A percentile compares a stretch with the other conserved stretches of the same genome.
These are phyloP conservation scores for Candida qinlingensis DNA, from an alignment of 805 yeast genomes.

Conservation along the genomic window DNA sequence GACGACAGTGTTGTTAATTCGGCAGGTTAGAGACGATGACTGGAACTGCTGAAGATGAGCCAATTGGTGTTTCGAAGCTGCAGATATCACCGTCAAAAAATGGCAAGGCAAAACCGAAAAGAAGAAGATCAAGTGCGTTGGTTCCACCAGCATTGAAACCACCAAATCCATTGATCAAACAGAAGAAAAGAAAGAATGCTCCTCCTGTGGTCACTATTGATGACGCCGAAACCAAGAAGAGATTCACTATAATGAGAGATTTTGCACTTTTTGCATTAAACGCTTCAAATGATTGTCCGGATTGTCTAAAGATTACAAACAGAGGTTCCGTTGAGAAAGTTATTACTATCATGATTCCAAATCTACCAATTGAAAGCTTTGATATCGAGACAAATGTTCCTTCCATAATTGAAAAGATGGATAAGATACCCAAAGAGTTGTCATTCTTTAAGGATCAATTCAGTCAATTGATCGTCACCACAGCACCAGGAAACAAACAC, in stretches of 20 bases:
- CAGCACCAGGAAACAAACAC: slow-evolving; percentile 63
- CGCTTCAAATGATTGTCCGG: slow-evolving; percentile 31
- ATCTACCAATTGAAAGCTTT: slow-evolving; percentile 7
- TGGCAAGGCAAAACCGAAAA: slow-evolving; percentile 6
- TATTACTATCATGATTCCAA: slow-evolving; percentile 60
- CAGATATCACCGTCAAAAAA: not conserved
- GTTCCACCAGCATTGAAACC: slow-evolving; percentile 9
- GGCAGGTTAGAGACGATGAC: not conserved
- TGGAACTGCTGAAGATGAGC: slow-evolving; percentile 1
- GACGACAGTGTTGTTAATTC: not conserved
- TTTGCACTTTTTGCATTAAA: slow-evolving; percentile 27
- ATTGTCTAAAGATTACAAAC: slow-evolving; percentile 46
- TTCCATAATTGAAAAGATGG: not conserved
- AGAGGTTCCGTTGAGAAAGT: slow-evolving; percentile 44
- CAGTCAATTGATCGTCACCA: slow-evolving; percentile 40
- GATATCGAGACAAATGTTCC: slow-evolving; percentile 3
- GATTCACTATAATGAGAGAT: slow-evolving; percentile 16
- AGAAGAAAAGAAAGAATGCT: slow-evolving; percentile 29
- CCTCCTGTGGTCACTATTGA: slow-evolving; percentile 30
- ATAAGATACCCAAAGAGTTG: slow-evolving; percentile 4
- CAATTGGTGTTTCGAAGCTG: slow-evolving; percentile 2
- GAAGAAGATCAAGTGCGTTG: slow-evolving; percentile 25
- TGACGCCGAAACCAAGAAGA: slow-evolving; percentile 20
- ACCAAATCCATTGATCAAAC: slow-evolving; percentile 8
- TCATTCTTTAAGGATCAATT: slow-evolving; percentile 35